Evolutionary conservation across 257 asterid species (phyloP).

Genomic region (Jaltomata sinuosa): DNA sequence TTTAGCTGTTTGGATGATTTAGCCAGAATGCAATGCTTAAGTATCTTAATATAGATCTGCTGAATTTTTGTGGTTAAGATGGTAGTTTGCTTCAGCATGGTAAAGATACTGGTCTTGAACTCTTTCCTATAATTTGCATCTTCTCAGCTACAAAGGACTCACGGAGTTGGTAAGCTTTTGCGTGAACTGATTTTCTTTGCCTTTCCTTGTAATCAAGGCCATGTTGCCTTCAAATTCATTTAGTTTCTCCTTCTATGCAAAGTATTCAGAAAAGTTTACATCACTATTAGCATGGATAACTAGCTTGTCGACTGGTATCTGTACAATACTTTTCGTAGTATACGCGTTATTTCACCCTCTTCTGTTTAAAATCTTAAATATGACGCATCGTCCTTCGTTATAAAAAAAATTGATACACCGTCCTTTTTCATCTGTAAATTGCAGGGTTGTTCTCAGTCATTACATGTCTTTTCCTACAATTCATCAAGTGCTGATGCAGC

Average conservation of each 20-base stretch:
- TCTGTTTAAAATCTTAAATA: not conserved
- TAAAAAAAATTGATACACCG: not conserved
- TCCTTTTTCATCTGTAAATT: slow-evolving; percentile 20
- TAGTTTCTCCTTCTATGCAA: not conserved
- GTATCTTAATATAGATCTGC: not conserved
- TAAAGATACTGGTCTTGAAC: not conserved
- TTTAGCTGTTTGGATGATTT: not conserved
- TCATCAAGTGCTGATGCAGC: slow-evolving; percentile 61
- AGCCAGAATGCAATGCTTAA: not conserved
- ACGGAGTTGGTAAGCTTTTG: not conserved
- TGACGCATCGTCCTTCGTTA: not conserved
- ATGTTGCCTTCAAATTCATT: not conserved
- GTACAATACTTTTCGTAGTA: not conserved
- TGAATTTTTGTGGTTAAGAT: not conserved
- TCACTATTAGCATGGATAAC: not conserved
- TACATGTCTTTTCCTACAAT: slow-evolving; percentile 79
- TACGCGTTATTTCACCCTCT: not conserved
- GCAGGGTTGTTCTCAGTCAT: slow-evolving; percentile 95
- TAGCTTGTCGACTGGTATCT: not conserved
- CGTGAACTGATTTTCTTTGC: not conserved
- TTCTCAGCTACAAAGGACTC: not conserved
- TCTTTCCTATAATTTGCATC: not conserved
- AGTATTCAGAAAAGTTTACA: not conserved
- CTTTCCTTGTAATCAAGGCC: not conserved
- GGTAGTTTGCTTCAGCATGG: not conserved